Percentiles rank a stretch among this genome's conserved stretches.
phyloP scores from a whole-genome alignment of 2,329 filamentous ascomycete genomes.

The Ophiosphaerella narmari region DNA sequence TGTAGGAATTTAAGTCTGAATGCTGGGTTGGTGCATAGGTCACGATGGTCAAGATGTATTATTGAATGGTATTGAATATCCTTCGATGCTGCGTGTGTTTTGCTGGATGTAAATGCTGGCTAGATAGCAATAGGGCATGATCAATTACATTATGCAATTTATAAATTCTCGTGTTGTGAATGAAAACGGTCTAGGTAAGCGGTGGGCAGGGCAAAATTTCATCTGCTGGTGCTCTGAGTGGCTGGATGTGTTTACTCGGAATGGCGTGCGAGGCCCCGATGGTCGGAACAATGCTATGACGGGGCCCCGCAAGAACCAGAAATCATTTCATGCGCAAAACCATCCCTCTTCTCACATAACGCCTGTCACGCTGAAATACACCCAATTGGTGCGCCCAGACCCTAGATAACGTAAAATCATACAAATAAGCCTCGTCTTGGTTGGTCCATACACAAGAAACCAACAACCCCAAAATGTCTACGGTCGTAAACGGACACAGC shows the following conservation, averaged over 20 bases:
- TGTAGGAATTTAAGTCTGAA: not conserved
- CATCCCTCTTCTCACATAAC: slow-evolving; percentile 5
- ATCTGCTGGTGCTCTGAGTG: slow-evolving; percentile 1
- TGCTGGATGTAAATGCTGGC: no score
- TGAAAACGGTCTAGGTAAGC: no score
- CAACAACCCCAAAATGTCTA: slow-evolving; percentile 26
- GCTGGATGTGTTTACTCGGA: not conserved
- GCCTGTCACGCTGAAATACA: slow-evolving; percentile 8
- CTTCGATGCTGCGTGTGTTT: no score
- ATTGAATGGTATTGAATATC: not conserved
- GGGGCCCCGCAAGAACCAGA: slow-evolving; percentile 17
- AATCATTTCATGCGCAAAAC: slow-evolving; percentile 2
- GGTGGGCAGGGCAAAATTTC: slow-evolving; percentile 3
- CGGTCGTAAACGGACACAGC: slow-evolving; percentile 37
- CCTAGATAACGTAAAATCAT: not conserved
- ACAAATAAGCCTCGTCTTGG: not conserved
- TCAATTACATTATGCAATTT: not conserved
- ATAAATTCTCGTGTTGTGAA: no score
- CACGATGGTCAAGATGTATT: no score
- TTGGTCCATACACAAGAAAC: not conserved
- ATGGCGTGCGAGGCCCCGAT: slow-evolving; percentile 1
- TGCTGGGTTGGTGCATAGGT: no score
- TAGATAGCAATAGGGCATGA: no score
- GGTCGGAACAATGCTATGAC: slow-evolving; percentile 13
- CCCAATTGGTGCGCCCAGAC: not conserved